Base-by-base conservation (phyloP, 139 green algal genomes). In the Gonium pectorale region DNA sequence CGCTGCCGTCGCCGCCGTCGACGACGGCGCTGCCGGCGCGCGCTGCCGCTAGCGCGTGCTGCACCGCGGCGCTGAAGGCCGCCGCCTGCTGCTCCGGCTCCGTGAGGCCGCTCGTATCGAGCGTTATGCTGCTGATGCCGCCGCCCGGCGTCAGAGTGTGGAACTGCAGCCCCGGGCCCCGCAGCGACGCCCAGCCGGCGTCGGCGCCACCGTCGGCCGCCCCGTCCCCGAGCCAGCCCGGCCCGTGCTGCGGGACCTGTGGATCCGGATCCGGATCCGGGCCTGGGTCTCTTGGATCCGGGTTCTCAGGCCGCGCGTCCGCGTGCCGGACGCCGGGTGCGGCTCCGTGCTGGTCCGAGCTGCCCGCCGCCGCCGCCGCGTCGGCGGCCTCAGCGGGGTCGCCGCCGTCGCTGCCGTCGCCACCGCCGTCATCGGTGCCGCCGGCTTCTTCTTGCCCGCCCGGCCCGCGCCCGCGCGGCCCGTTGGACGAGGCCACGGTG, bases 401-500 rank as follows among this genome's bases (percentile, higher is more conserved):
- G 35, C 26, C 19, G 33, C 56, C 35, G 68, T 43, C 68, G 44
- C 68, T 35, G 17, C 38, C 67, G 13, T 1, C 11, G 68, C 43
- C 43, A 9, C 26, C 68, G 43, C 43, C 26, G 7, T 77, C 41
- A 5, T 38, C 21, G 62, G 62, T 41, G 29, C 6, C 17, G 9
- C 56, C 24, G 56, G 56, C 6, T 64, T 56, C 13, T 56, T 56
- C 13, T n/a, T 64, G 56, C 56, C 56, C 56, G 29, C 62, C 29
- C 62, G 5, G n/a, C 56, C 56, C 21, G 19, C 21, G 13, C 56
- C 24, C n/a, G 38, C 6, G n/a, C 70, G 13, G 70, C 46, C 38
- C n/a, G n/a, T n/a, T n/a, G n/a, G 19, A 54, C 60, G 46, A 4
- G 21, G 86, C 67, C 75, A 94, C 92, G 7, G 74, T 64, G 33